phyloP scores from a whole-genome alignment of 257 asterid genomes.

The Nicotiana tomentosiformis region DNA sequence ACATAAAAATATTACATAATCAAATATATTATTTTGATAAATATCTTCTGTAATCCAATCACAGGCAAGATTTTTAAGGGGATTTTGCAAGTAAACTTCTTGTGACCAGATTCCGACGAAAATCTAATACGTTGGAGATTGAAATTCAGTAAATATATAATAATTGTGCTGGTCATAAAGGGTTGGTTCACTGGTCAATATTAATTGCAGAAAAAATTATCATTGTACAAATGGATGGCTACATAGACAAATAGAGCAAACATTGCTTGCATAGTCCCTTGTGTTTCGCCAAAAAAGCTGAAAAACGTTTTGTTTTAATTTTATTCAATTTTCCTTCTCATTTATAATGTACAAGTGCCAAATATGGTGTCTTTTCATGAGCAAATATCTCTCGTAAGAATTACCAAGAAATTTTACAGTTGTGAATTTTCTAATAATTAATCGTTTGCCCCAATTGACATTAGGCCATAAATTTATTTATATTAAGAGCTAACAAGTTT shows the following conservation, averaged over 20 bases:
- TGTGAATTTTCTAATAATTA: too few relatives aligned
- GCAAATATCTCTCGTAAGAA: not conserved
- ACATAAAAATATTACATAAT: not conserved
- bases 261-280: not conserved
- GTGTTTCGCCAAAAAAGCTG: not conserved
- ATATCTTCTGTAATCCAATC: not conserved
- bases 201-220: not conserved
- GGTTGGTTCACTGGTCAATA: not conserved
- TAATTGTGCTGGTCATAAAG: not conserved
- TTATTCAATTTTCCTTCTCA: not conserved
- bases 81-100: not conserved
- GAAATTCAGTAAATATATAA: not conserved
- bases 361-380: not conserved
- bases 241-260: not conserved
- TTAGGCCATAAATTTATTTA: too few relatives aligned
- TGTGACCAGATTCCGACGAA: not conserved
- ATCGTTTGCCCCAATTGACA: too few relatives aligned
- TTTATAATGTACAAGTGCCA: not conserved
- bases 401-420: too few relatives aligned
- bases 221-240: not conserved
- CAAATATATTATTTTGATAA: not conserved
- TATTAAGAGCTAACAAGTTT: too few relatives aligned
- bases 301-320: too few relatives aligned
- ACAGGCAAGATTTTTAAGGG: not conserved
- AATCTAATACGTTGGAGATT: not conserved